A percentile compares a stretch with the other conserved stretches of the same genome.
These are phyloP conservation scores for Dryadomyces quercus-mongolicae DNA, from an alignment of 2,329 filamentous ascomycete species.

Conservation along the genomic window DNA sequence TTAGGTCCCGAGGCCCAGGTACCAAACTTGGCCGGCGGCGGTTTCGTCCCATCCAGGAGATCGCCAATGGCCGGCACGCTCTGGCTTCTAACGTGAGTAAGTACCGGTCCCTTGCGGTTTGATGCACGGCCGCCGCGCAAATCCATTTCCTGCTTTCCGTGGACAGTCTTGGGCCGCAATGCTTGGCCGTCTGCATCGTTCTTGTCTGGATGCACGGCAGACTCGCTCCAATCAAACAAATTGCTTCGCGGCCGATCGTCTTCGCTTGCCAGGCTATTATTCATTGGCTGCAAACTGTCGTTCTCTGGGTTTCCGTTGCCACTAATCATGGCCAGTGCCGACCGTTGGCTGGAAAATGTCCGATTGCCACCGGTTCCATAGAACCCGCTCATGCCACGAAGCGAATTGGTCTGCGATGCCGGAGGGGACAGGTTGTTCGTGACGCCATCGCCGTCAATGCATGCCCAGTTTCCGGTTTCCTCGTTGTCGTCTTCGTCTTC, in stretches of 20 bases:
- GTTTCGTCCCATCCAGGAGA: constrained; percentile 39
- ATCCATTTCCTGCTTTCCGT: constrained; percentile 63
- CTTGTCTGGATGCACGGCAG: constrained; percentile 45
- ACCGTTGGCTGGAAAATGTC: constrained; percentile 38
- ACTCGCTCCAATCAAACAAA: constrained; percentile 70
- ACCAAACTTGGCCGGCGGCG: constrained; percentile 56
- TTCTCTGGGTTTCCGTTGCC: constrained; percentile 30
- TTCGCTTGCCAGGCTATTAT: constrained; percentile 5
- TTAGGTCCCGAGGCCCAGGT: constrained; percentile 75
- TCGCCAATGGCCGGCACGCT: constrained; percentile 67
- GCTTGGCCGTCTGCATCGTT: constrained; percentile 43
- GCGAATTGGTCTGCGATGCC: constrained; percentile 32
- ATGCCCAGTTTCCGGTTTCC: constrained; percentile 52
- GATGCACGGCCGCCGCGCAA: constrained; percentile 55
- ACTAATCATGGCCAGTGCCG: constrained; percentile 40
- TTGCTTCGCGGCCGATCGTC: constrained; percentile 49
- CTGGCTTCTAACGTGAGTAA: constrained; percentile 64
- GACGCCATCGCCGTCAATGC: constrained; percentile 40
- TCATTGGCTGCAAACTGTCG: constrained; percentile 16
- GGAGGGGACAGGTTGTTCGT: constrained; percentile 48
- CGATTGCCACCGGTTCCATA: constrained; percentile 14
- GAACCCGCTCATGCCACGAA: constrained; percentile 1
- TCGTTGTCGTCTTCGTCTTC: constrained; percentile 53
- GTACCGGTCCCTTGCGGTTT: constrained; percentile 55
- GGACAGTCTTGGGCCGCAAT: constrained; percentile 61